Evolutionary conservation across 192 early-diverging fungal species (phyloP), one percentile per base, ranked within the genome.

Genomic region (Coemansia brasiliensis): DNA sequence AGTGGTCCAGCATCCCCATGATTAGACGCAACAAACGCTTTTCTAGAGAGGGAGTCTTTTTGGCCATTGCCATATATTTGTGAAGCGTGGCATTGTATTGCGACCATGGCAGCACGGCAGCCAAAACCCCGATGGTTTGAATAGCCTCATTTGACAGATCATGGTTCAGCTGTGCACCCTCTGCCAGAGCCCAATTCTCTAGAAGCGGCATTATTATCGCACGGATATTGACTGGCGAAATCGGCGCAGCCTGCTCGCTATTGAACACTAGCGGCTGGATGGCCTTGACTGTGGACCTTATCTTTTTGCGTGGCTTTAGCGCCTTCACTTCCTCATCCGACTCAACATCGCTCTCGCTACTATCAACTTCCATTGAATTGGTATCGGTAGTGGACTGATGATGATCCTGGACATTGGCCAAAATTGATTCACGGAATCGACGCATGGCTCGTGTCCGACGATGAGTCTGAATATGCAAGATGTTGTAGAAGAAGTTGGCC

Each of bases 381-480:
- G 41, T 40, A 3, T 35, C 32, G 32, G 6, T 10, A 35, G 32
- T 35, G 6, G 49, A 17, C 49, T 27, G 49, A 15, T 32, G 3
- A 20, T 65, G 52, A 2, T 29, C 58, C 26, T 54, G 35, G 27
- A 41, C 57, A 16, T 41, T 61, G 1, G 26, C 38, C 21, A 52
- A 20, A 3, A 71, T 51, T 8, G 74, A 51, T 0, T 82, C 82
- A 22, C 83, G 75, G 57, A 99, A 81, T 16, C 94, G 85, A 41
- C 82, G 79, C 54, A 98, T 57, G 1, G 95, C 90, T 49, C 92
- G 85, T 6, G 90, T 62, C 52, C 97, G 92, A 57, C 97, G 88
- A 69, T 99, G 97, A 15, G 90, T 74, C 80, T 99, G 97, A 56
- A 99, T 85, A 59, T 99, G 97, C 57, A 92, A 84, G 52, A 98